Base-by-base conservation (phyloP, 164 flowering plant species). In the Aristolochia californica region DNA sequence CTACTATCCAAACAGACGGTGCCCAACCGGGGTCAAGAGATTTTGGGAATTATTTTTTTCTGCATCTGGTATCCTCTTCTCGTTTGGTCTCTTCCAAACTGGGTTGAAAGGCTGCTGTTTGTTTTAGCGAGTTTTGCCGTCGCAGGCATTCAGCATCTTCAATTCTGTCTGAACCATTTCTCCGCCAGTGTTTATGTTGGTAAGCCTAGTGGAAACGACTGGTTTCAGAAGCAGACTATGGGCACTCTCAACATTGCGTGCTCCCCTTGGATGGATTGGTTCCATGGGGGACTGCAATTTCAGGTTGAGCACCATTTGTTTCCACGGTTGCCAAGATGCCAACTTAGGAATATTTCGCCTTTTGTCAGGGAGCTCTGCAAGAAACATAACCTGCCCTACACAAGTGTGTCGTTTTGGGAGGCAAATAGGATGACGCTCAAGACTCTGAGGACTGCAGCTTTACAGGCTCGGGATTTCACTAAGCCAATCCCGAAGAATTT, bases 251-350 rank as follows among this genome's bases (percentile, higher is more conserved):
- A 83, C 55, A 78, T 83, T 13, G 24, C 72, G 2, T 81, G 84
- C 53, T 55, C 84, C 0, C 20, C 78, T 12, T 76, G 80, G 80
- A 81, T 83, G 89, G 89, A 83, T 66, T 83, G 86, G 86, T 75
- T 78, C 38, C 81, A 73, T 63, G 90, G 90, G 18, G 90, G 90
- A 16, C 58, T 83, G 48, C 90, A 83, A 48, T 83, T 76, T 58
- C 90, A 83, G 78, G 63, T 82, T 15, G 90, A 84, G 69, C 90
- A 82, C 58, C 87, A 84, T 68, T 59, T 84, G 78, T 84, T 84
- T 57, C 90, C 90, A 0, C 62, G 87, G 53, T 58, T 84, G 71
- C 90, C 90, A 10, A 64, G 87, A 15, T 72, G 80, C 58, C 75
- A 84, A 40, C 66, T 84, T 25, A 80, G 90, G 68, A 75, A 69